Base-by-base conservation (phyloP, 495 filamentous ascomycete genomes). In the Aspergillus campestris region DNA sequence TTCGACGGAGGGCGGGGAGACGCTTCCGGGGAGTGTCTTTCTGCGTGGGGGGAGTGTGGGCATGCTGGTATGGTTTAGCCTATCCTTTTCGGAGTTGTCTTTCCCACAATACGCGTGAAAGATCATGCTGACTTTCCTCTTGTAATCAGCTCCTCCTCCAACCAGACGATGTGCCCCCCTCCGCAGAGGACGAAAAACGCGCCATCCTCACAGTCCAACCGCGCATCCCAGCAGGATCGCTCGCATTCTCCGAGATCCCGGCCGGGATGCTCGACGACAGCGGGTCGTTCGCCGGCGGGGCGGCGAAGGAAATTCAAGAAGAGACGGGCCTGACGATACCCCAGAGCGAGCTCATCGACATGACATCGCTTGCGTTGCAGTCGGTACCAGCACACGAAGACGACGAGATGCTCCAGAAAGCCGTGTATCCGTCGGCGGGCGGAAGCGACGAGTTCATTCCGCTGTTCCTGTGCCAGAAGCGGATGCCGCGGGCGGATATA, bases 261-360 rank as follows among this genome's bases (percentile, higher is more conserved):
- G 89, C 89, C 0, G 89, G 89, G 6, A 94, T 95, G 88, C 77
- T 95, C 7, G 89, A 94, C 54, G 80, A 86, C 47, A 70, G 64
- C 33, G 84, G 84, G 15, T 79, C 74, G 3, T 94, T 95, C 64
- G 71, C 75, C 6, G 88, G 89, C 3, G 75, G 74, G 2, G 89
- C 89, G 0, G 88, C 88, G 11, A 79, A 77, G 44, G 89, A 95
- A 64, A 90, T 95, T 40, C 51, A 80, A 15, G 87, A 95, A 62
- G 89, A 95, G 64, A 78, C 86, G 3, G 86, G 82, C 10, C 52
- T 89, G 31, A 68, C 67, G 42, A 77, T 85, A 34, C 60, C 65
- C 11, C 63, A 73, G 34, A 50, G 61, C 2, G 73, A 84, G 41
- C 53, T 95, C 12, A 72, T 83, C 35, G 81, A 94, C 50, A 74